Evolutionary conservation across 2,329 filamentous ascomycete genomes (phyloP).

Genomic region (Rutstroemia sp.): DNA sequence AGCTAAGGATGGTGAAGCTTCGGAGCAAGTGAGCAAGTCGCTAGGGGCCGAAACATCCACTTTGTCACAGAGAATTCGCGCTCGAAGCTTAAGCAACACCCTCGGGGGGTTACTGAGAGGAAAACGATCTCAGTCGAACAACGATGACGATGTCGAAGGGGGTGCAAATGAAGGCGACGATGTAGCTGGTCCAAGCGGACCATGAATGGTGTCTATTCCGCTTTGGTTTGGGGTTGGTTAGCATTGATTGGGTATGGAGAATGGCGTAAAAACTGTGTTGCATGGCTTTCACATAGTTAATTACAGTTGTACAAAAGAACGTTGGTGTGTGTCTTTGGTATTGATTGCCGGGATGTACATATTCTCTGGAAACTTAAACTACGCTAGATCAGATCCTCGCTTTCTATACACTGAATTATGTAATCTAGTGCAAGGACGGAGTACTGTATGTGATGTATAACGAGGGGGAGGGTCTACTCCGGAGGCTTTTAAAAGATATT

Average conservation of each 20-base stretch:
- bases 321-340: neutral
- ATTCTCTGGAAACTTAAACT: neutral
- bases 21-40: constrained; percentile 16
- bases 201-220: constrained; percentile 9
- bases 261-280: neutral
- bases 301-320: neutral
- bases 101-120: constrained; percentile 24
- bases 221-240: constrained; percentile 2
- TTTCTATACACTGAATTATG: neutral
- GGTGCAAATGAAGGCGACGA: constrained; percentile 17
- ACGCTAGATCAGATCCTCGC: neutral
- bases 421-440: neutral
- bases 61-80: constrained; percentile 20
- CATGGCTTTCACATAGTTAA: neutral
- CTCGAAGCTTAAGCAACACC: constrained; percentile 27
- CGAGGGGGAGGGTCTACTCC: no score
- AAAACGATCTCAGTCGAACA: constrained; percentile 1
- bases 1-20: constrained; percentile 1
- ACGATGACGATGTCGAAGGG: constrained; percentile 3
- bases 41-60: constrained; percentile 12
- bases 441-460: no score
- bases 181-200: constrained; percentile 24
- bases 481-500: no score
- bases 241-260: constrained; percentile 6
- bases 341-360: neutral